Conservation (phyloP, 805 yeast genomes). For the Candida chilensis region DNA sequence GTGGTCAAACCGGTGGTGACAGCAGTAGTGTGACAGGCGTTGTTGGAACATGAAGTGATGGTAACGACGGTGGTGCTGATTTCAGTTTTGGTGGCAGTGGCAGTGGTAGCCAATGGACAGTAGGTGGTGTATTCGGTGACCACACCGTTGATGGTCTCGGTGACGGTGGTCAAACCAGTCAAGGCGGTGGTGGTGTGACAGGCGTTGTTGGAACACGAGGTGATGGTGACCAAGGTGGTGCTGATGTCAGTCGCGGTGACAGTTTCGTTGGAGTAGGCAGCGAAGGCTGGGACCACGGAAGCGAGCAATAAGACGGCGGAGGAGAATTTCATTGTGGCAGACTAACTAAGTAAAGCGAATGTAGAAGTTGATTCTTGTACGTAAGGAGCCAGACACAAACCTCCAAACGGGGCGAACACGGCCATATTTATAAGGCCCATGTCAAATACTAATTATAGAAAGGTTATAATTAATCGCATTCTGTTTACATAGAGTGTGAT, state of each 20-base stretch:
- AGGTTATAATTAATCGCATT: no score
- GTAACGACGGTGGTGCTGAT: slow-evolving; percentile 8
- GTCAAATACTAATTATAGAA: no score
- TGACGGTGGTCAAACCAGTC: slow-evolving; percentile 9
- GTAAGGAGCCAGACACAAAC: no score
- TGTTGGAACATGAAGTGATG: slow-evolving; percentile 10
- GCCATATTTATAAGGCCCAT: no score
- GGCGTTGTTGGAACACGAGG: slow-evolving; percentile 21
- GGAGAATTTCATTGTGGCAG: no score
- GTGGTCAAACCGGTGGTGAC: slow-evolving; percentile 8
- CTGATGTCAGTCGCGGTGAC: slow-evolving; percentile 4
- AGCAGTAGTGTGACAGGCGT: slow-evolving; percentile 8
- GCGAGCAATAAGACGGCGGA: no score
- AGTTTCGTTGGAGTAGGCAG: slow-evolving; percentile 9
- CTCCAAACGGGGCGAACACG: no score
- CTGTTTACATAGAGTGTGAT: no score
- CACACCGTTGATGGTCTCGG: slow-evolving; percentile 12
- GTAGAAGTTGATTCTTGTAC: no score
- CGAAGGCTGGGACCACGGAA: slow-evolving; percentile 11
- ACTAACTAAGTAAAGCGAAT: no score
- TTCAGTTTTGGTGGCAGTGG: slow-evolving; percentile 4
- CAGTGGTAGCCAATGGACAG: slow-evolving; percentile 9
- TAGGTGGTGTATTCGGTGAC: slow-evolving; percentile 15
- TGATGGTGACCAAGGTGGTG: slow-evolving; percentile 25
- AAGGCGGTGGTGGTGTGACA: slow-evolving; percentile 6